These are phyloP conservation scores for Globisporangium orthogonon DNA, from an alignment of 352 stramenopile species.

Conservation along the genomic window DNA sequence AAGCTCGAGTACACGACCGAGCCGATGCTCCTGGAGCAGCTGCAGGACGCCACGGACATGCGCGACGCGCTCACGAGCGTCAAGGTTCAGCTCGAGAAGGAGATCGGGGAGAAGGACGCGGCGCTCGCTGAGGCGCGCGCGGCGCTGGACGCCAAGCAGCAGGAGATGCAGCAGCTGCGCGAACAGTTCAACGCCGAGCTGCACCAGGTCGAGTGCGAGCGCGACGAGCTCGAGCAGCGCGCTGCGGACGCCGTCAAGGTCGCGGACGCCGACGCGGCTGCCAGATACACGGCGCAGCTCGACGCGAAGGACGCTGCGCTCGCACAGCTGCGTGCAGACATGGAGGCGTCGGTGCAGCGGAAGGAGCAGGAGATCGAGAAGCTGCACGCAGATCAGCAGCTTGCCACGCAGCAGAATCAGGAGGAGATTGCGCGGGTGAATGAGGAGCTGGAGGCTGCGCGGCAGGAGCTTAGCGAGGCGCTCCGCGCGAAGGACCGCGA, in stretches of 20 bases:
- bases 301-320: constrained; percentile 26
- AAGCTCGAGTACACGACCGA: constrained; percentile 78
- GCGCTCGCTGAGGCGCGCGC: constrained; percentile 24
- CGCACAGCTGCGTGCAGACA: constrained; percentile 11
- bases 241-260: constrained; percentile 21
- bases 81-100: constrained; percentile 60
- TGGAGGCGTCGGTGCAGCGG: constrained; percentile 24
- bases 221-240: constrained; percentile 28
- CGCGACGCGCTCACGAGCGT: constrained; percentile 59
- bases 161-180: constrained; percentile 24
- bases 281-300: constrained; percentile 24
- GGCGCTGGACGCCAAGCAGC: constrained; percentile 24
- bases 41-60: constrained; percentile 82
- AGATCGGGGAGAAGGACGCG: constrained; percentile 64
- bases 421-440: constrained; percentile 20
- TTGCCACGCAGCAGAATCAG: constrained; percentile 24
- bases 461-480: constrained; percentile 8
- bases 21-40: constrained; percentile 72
- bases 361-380: constrained; percentile 28
- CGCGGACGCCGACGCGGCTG: constrained; percentile 22
- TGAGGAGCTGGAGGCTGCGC: constrained; percentile 4
- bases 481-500: constrained; percentile 21
- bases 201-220: constrained; percentile 23
- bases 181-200: constrained; percentile 36
- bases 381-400: constrained; percentile 19